Evolutionary conservation across 1,284 basidiomycete genomes (phyloP).

Genomic region (Naganishia sp.): DNA sequence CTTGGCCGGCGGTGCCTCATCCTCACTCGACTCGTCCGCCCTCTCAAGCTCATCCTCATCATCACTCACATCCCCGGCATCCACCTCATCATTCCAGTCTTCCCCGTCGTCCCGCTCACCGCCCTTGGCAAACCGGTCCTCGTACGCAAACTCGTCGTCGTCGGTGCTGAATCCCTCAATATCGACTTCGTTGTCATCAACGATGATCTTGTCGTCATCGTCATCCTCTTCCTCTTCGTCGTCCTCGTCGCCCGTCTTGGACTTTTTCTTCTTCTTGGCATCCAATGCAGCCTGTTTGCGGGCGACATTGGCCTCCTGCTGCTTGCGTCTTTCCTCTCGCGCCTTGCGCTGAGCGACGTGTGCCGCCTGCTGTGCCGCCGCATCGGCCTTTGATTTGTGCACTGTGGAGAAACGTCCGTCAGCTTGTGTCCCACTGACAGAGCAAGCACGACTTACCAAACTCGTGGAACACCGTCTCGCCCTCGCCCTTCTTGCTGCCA

Average conservation of each 20-base stretch:
- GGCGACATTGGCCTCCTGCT: slow-evolving; percentile 84
- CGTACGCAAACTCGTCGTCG: slow-evolving; percentile 54
- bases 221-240: slow-evolving; percentile 54
- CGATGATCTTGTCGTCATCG: slow-evolving; percentile 51
- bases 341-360: slow-evolving; percentile 75
- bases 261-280: slow-evolving; percentile 41
- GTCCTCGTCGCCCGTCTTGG: slow-evolving; percentile 33
- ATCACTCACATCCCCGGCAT: slow-evolving; percentile 63
- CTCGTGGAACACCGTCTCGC: slow-evolving; percentile 86
- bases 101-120: slow-evolving; percentile 42
- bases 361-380: slow-evolving; percentile 64
- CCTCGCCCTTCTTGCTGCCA: slow-evolving; percentile 65
- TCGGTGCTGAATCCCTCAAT: slow-evolving; percentile 51
- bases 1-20: slow-evolving; percentile 28
- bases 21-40: slow-evolving; percentile 43
- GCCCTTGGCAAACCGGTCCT: slow-evolving; percentile 47
- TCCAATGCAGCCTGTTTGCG: slow-evolving; percentile 65
- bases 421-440: not conserved
- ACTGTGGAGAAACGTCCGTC: slow-evolving; percentile 57
- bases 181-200: slow-evolving; percentile 54
- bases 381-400: slow-evolving; percentile 76
- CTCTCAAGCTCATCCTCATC: slow-evolving; percentile 55
- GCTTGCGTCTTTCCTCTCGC: slow-evolving; percentile 72
- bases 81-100: slow-evolving; percentile 58
- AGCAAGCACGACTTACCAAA: slow-evolving; percentile 64